A percentile compares a stretch with the other conserved stretches of the same genome.
Evolutionary conservation across 371 early-diverging fungal genomes (phyloP).

Genomic region (Caulochytrium protostelioides): DNA sequence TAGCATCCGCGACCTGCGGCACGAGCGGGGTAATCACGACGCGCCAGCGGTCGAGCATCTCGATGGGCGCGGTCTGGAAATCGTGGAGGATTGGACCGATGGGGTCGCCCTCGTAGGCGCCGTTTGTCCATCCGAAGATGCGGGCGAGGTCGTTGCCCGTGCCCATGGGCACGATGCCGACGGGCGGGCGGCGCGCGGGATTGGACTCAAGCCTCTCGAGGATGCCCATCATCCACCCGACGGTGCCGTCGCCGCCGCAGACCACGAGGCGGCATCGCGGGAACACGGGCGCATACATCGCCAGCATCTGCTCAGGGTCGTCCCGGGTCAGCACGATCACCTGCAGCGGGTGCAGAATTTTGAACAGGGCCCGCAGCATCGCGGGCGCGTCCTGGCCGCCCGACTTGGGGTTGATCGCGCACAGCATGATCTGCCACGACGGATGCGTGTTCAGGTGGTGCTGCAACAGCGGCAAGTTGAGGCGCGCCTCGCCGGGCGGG

Average conservation of each 20-base stretch:
- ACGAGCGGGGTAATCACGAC: constrained; percentile 2
- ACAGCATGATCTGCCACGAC: too few relatives aligned
- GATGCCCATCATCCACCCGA: constrained; percentile 7
- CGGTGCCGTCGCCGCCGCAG: constrained; percentile 13
- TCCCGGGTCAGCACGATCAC: constrained; percentile 5
- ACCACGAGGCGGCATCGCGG: constrained; percentile 6
- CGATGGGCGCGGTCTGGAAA: constrained; percentile 2
- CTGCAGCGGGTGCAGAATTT: constrained; percentile 8
- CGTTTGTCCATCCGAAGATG: constrained; percentile 10
- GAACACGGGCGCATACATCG: constrained; percentile 3
- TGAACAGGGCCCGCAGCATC: constrained; percentile 5
- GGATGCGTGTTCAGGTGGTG: too few relatives aligned
- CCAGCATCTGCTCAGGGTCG: constrained; percentile 5
- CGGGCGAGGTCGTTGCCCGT: constrained; percentile 11
- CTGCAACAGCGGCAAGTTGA: too few relatives aligned
- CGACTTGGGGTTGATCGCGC: constrained; percentile 9
- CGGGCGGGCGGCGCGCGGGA: constrained; percentile 4
- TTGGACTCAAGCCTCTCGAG: constrained; percentile 3
- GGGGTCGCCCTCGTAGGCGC: constrained; percentile 5
- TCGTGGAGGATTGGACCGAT: constrained; percentile 3
- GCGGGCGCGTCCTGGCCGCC: constrained; percentile 8
- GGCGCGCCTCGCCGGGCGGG: too few relatives aligned
- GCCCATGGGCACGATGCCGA: constrained; percentile 8
- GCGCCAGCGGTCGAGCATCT: constrained; percentile 8
- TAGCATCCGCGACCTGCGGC: constrained; percentile 1